A percentile compares a stretch with the other conserved stretches of the same genome.
phyloP scores from a whole-genome alignment of 768 basidiomycete genomes.

The Lentinula sp. region DNA sequence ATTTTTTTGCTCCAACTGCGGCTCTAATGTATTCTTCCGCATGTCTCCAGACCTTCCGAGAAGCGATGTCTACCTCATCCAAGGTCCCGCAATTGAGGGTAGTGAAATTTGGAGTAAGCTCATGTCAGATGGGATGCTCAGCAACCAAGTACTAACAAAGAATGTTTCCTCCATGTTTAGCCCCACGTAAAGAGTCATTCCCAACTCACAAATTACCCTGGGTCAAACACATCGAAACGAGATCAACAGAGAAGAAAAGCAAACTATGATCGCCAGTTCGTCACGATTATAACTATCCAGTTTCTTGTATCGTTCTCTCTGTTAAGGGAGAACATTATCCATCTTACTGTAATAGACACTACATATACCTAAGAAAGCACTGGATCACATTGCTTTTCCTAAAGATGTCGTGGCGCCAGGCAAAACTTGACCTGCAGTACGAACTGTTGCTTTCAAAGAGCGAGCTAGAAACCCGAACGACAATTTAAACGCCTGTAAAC shows the following conservation, averaged over 20 bases:
- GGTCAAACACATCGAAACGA: background rate
- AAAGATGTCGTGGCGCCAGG: no score
- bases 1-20: conserved; percentile 28
- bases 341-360: background rate
- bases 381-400: no score
- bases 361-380: background rate
- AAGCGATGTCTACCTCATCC: background rate
- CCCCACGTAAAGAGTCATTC: background rate
- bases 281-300: background rate
- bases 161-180: background rate
- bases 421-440: no score
- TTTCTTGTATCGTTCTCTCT: background rate
- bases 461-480: no score
- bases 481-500: background rate
- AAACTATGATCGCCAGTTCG: background rate
- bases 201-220: background rate
- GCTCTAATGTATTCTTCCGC: conserved; percentile 23
- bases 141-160: no score
- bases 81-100: background rate
- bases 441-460: no score
- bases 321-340: background rate
- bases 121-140: background rate
- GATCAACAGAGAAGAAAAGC: background rate
- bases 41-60: conserved; percentile 3
- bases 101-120: background rate